Evolutionary conservation across 2,329 filamentous ascomycete genomes (phyloP).

Genomic region (Penicillium sp.): DNA sequence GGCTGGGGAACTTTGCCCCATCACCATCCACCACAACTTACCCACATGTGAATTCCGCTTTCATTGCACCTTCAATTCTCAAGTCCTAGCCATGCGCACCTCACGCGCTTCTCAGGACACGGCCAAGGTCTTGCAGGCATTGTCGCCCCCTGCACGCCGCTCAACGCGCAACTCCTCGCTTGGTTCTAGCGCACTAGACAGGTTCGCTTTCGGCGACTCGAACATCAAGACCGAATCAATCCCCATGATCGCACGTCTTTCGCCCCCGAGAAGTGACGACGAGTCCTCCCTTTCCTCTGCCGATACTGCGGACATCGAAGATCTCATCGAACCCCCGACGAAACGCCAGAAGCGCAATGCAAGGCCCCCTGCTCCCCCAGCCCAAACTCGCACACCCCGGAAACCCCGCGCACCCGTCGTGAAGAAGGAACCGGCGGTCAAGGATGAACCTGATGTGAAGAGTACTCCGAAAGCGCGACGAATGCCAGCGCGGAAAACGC

Average conservation of each 20-base stretch:
- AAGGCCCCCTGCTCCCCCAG: constrained; percentile 30
- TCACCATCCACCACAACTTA: neutral
- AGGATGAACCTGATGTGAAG: constrained; percentile 30
- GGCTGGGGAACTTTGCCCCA: constrained; percentile 25
- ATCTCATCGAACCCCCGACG: constrained; percentile 47
- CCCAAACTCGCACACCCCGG: constrained; percentile 20
- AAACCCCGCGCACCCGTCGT: constrained; percentile 21
- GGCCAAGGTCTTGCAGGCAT: constrained; percentile 57
- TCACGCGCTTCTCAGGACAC: constrained; percentile 65
- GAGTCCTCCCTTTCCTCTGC: constrained; percentile 41
- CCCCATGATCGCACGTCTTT: constrained; percentile 36
- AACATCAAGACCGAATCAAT: constrained; percentile 19
- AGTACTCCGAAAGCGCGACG: constrained; percentile 40
- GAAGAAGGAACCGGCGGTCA: constrained; percentile 9
- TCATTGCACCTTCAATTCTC: neutral
- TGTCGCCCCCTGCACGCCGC: constrained; percentile 50
- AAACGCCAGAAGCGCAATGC: constrained; percentile 56
- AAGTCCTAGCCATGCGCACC: constrained; percentile 62
- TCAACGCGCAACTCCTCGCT: constrained; percentile 45
- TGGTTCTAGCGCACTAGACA: constrained; percentile 29
- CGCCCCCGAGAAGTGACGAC: constrained; percentile 31
- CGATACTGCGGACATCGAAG: constrained; percentile 61
- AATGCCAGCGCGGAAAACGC: constrained; percentile 45
- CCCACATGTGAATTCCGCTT: constrained; percentile 27
- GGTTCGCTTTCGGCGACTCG: constrained; percentile 29